A percentile compares a stretch with the other conserved stretches of the same genome.
These are phyloP conservation scores for Kalmusia sp. DNA, from an alignment of 2,329 filamentous ascomycete species.

Conservation along the genomic window DNA sequence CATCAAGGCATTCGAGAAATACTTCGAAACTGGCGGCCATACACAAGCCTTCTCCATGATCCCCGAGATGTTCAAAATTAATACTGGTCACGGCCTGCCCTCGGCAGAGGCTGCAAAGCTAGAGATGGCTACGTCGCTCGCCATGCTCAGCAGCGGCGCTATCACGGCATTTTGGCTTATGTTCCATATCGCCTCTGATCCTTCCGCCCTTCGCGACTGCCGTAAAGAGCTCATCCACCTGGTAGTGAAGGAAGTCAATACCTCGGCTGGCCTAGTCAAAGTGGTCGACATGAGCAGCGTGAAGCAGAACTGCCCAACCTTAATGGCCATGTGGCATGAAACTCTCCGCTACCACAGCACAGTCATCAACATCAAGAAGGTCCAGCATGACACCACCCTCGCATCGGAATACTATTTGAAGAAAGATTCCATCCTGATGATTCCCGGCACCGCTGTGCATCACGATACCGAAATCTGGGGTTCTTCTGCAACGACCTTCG, in stretches of 20 bases:
- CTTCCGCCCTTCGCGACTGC: conserved; percentile 32
- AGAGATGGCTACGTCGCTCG: conserved; percentile 52
- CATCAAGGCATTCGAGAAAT: conserved; percentile 44
- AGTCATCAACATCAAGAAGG: conserved; percentile 46
- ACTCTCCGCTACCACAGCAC: conserved; percentile 49
- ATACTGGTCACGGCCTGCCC: conserved; percentile 38
- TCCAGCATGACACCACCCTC: conserved; percentile 46
- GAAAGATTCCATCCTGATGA: conserved; percentile 44
- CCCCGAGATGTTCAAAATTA: conserved; percentile 44
- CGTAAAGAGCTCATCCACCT: conserved; percentile 37
- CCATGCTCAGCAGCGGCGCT: conserved; percentile 50
- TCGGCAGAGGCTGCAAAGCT: conserved; percentile 49
- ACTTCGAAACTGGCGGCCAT: conserved; percentile 50
- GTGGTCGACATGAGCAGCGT: conserved; percentile 42
- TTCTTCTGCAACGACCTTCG: conserved; percentile 33
- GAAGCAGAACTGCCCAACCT: conserved; percentile 46
- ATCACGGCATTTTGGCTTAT: conserved; percentile 53
- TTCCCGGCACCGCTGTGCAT: conserved; percentile 44
- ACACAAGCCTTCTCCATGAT: conserved; percentile 49
- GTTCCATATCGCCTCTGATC: conserved; percentile 46
- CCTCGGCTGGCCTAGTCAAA: conserved; percentile 4
- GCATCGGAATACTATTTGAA: conserved; percentile 43
- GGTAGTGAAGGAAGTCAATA: conserved; percentile 1
- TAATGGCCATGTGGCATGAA: conserved; percentile 53
- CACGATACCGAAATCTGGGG: conserved; percentile 44